Conservation (phyloP, 345 rosid species). For the Camelina sativa region DNA sequence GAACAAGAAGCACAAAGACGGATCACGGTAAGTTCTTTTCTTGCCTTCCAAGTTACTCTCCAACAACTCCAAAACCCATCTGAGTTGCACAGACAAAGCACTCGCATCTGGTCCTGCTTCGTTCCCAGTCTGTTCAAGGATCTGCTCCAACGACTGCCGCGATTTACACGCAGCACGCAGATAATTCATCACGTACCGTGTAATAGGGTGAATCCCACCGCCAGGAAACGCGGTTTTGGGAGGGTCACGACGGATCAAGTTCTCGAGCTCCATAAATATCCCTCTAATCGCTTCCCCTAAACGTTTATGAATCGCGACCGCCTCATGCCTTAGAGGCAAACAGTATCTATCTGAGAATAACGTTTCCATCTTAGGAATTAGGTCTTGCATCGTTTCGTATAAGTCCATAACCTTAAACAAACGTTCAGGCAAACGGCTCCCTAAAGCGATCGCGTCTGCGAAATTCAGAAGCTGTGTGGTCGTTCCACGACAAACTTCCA, state of each 20-base stretch:
- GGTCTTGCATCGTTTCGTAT: conserved; percentile 74
- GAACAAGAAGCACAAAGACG: conserved; percentile 64
- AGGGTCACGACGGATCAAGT: conserved; percentile 83
- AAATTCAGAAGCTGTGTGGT: conserved; percentile 75
- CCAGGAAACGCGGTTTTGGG: conserved; percentile 80
- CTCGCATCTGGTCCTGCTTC: conserved; percentile 48
- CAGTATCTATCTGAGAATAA: conserved; percentile 73
- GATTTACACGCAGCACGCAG: conserved; percentile 86
- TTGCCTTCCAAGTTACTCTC: conserved; percentile 91
- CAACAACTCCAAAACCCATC: conserved; percentile 86
- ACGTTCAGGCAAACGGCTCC: conserved; percentile 82
- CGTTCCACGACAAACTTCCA: conserved; percentile 90
- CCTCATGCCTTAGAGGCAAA: conserved; percentile 65
- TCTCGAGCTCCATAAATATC: conserved; percentile 92
- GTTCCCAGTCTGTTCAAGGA: conserved; percentile 61
- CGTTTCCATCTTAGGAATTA: conserved; percentile 71
- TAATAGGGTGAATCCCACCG: conserved; percentile 87
- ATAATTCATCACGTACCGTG: conserved; percentile 90
- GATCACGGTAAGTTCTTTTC: conserved; percentile 66
- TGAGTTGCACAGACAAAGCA: conserved; percentile 68
- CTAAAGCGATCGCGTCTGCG: conserved; percentile 76
- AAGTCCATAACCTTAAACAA: conserved; percentile 85
- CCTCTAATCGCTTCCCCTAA: conserved; percentile 81
- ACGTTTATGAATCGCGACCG: conserved; percentile 70
- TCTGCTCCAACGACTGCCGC: conserved; percentile 64